These are phyloP conservation scores for Hypomyces perniciosus DNA, from an alignment of 2,329 filamentous ascomycete genomes.

Conservation along the genomic window DNA sequence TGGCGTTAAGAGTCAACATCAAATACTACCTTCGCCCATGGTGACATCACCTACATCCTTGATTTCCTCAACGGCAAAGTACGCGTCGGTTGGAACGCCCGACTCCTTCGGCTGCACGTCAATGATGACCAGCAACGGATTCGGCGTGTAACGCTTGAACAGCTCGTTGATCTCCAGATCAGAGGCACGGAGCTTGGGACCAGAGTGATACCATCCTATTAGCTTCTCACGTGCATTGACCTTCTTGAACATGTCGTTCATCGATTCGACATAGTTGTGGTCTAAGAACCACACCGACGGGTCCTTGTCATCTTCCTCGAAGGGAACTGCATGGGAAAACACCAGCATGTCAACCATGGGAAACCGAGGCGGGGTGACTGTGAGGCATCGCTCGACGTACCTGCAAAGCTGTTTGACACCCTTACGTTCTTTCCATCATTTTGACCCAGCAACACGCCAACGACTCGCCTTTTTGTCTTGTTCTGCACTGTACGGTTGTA, in stretches of 20 bases:
- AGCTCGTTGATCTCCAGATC: constrained; percentile 99
- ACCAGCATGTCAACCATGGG: background rate
- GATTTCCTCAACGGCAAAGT: constrained; percentile 99
- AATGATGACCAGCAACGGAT: constrained; percentile 93
- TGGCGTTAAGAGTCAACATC: constrained; percentile 11
- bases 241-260: constrained; percentile 99
- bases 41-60: constrained; percentile 65
- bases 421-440: constrained; percentile 95
- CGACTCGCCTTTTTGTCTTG: constrained; percentile 78
- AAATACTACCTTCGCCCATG: background rate
- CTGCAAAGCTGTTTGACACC: constrained; percentile 98
- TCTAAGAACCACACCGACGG: constrained; percentile 98
- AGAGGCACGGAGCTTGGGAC: constrained; percentile 90
- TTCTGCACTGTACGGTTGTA: constrained; percentile 90
- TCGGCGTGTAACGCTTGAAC: constrained; percentile 98
- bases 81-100: constrained; percentile 94
- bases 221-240: constrained; percentile 98
- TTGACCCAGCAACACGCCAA: constrained; percentile 89
- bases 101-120: constrained; percentile 98
- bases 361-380: background rate
- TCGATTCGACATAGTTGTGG: constrained; percentile 98
- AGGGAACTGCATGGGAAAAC: constrained; percentile 62
- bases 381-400: constrained; percentile 40
- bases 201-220: constrained; percentile 99
- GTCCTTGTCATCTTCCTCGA: constrained; percentile 98